Base-by-base conservation (phyloP, 352 stramenopile genomes). In the Globisporangium nunn region DNA sequence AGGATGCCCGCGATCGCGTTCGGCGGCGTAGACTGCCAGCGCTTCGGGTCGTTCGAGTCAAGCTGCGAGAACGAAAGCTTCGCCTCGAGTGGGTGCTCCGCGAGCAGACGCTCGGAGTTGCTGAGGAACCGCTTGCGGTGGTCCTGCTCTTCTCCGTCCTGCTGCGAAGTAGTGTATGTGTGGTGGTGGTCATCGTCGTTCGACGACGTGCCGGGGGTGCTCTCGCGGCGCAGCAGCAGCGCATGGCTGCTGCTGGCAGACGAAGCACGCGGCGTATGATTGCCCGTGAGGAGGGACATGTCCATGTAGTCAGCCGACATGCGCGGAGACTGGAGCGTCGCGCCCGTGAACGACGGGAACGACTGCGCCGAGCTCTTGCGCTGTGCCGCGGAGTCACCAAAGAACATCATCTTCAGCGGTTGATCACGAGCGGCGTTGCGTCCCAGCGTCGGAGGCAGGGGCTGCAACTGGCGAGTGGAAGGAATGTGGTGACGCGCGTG, bases 71-170 rank as follows among this genome's bases (percentile, higher is more conserved):
- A 81, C 45, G 77, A 87, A 18, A 65, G 63, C 41, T 68, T 67
- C 5, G 75, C 67, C 29, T 73, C 65, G n/a, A 61, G 57, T 6
- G 79, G 77, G 44, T 87, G 69, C 12, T 79, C 72, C 2, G 70
- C 75, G 6, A 87, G 63, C 11, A 84, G 61, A 12, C 78, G 68
- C 56, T 90, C 77, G 4, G 62, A 52, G 54, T 88, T 75, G n/a
- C 66, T 88, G 33, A 90, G 62, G 61, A 87, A 87, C 0, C 80
- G 80, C 4, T 63, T 67, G 11, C 76, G 75, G 58, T 86, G 80
- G 52, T 75, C 59, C 30, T 67, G 18, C 8, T 67, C 56, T 6
- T 52, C 30, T 11, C 6, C 44, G 44, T 14, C 18, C 5, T 31
- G n/a, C 5, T 3, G 28, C 18, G 44, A 14, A 8, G 18, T 8